Percentiles rank a stretch among this genome's conserved stretches.
These are phyloP conservation scores for Neckera pumila DNA, from an alignment of 225 moss, liverwort and hornwort genomes.

Conservation along the genomic window DNA sequence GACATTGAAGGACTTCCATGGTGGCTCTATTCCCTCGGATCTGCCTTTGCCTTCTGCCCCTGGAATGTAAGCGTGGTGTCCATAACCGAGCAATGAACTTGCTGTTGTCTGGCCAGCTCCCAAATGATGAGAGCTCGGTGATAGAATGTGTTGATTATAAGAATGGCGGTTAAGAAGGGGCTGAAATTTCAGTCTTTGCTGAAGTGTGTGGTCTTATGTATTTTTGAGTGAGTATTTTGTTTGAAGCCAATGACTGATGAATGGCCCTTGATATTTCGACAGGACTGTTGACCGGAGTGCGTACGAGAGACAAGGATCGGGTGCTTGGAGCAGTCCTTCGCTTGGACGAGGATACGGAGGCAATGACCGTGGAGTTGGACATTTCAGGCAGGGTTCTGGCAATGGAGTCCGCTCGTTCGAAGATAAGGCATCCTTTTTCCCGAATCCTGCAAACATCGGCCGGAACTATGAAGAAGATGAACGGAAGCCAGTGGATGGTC, in stretches of 20 bases:
- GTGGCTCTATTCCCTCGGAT: conserved; percentile 96
- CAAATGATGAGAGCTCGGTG: neutral
- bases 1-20: conserved; percentile 98
- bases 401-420: conserved; percentile 79
- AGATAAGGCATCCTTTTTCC: conserved; percentile 95
- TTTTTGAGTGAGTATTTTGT: neutral
- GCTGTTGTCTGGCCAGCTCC: neutral
- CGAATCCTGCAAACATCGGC: conserved; percentile 96
- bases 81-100: neutral
- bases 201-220: neutral
- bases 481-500: conserved; percentile 89
- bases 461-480: conserved; percentile 99
- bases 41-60: conserved; percentile 95
- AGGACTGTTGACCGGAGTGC: conserved; percentile 96
- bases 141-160: neutral
- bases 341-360: conserved; percentile 75
- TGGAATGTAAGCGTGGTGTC: conserved; percentile 65
- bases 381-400: conserved; percentile 63
- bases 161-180: neutral
- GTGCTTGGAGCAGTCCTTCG: conserved; percentile 88
- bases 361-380: conserved; percentile 65
- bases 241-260: neutral
- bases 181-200: neutral
- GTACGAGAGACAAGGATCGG: conserved; percentile 87
- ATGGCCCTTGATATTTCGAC: neutral